A percentile compares a stretch with the other conserved stretches of the same genome.
Evolutionary conservation across 108 stramenopile species (phyloP).

Genomic region (Cyclostephanos tholiformis): DNA sequence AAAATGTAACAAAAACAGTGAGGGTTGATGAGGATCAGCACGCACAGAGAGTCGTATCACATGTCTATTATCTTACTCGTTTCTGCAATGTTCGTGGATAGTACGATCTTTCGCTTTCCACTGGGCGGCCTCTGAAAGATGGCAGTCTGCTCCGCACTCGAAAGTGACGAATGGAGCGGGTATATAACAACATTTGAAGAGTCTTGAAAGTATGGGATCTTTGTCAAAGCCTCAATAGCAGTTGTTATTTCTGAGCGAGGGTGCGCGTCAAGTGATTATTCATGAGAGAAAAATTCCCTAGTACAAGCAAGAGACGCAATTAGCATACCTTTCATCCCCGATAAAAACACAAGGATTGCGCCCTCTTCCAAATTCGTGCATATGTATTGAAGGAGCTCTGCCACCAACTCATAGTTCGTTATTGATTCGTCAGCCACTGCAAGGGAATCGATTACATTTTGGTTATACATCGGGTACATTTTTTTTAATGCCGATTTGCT

Average conservation of each 20-base stretch:
- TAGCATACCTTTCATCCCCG: constrained; percentile 44
- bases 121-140: constrained; percentile 67
- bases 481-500: constrained; percentile 58
- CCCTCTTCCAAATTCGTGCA: constrained; percentile 63
- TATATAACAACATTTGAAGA: constrained; percentile 53
- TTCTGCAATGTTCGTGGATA: constrained; percentile 86
- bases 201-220: constrained; percentile 60
- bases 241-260: constrained; percentile 76
- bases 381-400: constrained; percentile 60
- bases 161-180: constrained; percentile 73
- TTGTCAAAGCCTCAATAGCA: constrained; percentile 68
- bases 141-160: constrained; percentile 73
- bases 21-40: background rate
- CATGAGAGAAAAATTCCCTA: background rate
- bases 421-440: constrained; percentile 76
- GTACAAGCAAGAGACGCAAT: background rate
- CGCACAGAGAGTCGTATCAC: background rate
- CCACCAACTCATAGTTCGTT: constrained; percentile 76
- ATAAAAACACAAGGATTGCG: constrained; percentile 89
- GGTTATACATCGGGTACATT: constrained; percentile 64
- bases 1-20: background rate
- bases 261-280: background rate
- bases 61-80: constrained; percentile 17
- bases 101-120: constrained; percentile 78
- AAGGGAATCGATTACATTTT: constrained; percentile 62